phyloP scores from a whole-genome alignment of 2,329 filamentous ascomycete genomes.

The Aspergillus udagawae region DNA sequence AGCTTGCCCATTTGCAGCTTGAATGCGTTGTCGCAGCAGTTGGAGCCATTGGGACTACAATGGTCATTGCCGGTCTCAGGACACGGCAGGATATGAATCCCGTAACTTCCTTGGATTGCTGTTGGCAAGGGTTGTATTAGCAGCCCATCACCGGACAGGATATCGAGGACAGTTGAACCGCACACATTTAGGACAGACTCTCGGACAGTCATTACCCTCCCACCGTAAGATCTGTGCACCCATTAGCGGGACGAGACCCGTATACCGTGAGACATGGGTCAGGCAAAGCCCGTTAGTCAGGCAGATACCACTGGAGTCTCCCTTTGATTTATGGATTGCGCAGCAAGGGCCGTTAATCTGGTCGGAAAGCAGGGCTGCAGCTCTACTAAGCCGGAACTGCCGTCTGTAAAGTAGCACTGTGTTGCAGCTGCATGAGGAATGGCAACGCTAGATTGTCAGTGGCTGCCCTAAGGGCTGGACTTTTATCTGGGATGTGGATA shows the following conservation, averaged over 20 bases:
- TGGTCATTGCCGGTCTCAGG: background rate
- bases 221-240: background rate
- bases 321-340: background rate
- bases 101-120: background rate
- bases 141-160: too few relatives aligned
- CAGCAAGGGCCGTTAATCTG: background rate
- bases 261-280: background rate
- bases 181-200: background rate
- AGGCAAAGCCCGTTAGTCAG: constrained; percentile 1
- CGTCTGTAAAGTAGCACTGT: too few relatives aligned
- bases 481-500: too few relatives aligned
- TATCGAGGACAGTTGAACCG: too few relatives aligned
- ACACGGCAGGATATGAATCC: constrained; percentile 3
- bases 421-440: too few relatives aligned
- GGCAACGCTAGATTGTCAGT: too few relatives aligned
- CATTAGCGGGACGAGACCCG: background rate
- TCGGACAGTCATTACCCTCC: background rate
- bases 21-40: background rate
- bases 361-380: too few relatives aligned
- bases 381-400: too few relatives aligned
- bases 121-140: too few relatives aligned
- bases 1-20: background rate
- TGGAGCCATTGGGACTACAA: too few relatives aligned
- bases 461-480: too few relatives aligned
- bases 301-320: background rate